These are phyloP conservation scores for Phaeomoniella chlamydospora DNA, from an alignment of 2,329 filamentous ascomycete species.

Conservation along the genomic window DNA sequence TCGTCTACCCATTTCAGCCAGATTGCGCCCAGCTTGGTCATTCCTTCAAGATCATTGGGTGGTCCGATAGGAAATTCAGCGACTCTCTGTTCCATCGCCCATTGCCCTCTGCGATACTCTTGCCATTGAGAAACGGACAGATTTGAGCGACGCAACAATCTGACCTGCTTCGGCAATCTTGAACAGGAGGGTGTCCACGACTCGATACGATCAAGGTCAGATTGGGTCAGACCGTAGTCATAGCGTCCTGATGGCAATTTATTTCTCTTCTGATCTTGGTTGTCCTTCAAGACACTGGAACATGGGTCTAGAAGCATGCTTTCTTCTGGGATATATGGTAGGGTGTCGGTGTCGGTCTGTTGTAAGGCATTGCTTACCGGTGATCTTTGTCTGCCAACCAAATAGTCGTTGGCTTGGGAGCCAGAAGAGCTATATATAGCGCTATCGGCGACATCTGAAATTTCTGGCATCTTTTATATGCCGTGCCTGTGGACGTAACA, in stretches of 20 bases:
- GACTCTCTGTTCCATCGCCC: not conserved
- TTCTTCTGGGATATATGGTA: too few relatives aligned
- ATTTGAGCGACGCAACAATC: not conserved
- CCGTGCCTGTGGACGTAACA: too few relatives aligned
- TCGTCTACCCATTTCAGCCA: not conserved
- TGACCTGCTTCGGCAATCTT: not conserved
- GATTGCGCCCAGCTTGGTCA: not conserved
- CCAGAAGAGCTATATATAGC: too few relatives aligned
- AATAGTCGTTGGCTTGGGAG: too few relatives aligned
- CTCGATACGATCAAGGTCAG: not conserved
- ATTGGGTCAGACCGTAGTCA: not conserved
- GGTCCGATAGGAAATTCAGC: not conserved
- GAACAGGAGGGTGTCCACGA: not conserved
- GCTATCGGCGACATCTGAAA: too few relatives aligned
- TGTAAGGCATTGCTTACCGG: too few relatives aligned
- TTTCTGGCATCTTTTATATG: too few relatives aligned
- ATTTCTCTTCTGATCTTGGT: not conserved
- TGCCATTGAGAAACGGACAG: not conserved
- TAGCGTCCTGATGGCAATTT: not conserved
- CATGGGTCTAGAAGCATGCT: too few relatives aligned
- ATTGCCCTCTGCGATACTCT: not conserved
- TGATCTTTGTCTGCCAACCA: too few relatives aligned
- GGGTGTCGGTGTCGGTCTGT: too few relatives aligned
- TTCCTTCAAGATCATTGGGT: not conserved
- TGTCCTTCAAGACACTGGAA: not conserved